Evolutionary conservation across 1,139 yeast species (phyloP).

Genomic region (Spathaspora jeffriesii): DNA sequence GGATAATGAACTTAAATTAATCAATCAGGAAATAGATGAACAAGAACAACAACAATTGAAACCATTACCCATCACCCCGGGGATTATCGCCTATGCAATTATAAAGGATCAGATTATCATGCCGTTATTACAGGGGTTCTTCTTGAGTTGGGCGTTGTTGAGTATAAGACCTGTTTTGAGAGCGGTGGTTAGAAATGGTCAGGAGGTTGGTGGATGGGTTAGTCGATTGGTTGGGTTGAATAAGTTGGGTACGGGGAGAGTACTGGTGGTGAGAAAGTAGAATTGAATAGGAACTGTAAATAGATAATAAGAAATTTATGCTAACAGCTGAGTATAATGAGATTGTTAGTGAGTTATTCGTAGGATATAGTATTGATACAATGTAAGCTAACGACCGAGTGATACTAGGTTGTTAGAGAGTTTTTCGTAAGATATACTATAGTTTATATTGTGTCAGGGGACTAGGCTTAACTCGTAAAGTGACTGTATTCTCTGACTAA

Average conservation of each 20-base stretch:
- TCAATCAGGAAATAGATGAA: constrained; percentile 23
- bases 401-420: no score
- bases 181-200: constrained; percentile 30
- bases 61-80: constrained; percentile 45
- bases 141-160: constrained; percentile 39
- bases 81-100: constrained; percentile 53
- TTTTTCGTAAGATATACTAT: no score
- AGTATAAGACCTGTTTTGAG: constrained; percentile 29
- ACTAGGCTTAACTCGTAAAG: no score
- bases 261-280: neutral
- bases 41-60: constrained; percentile 21
- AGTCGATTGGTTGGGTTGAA: constrained; percentile 24
- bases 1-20: constrained; percentile 23
- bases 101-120: constrained; percentile 65
- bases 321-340: no score
- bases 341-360: no score
- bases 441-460: no score
- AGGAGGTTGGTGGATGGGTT: constrained; percentile 29
- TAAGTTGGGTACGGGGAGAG: constrained; percentile 6
- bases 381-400: no score
- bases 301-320: no score
- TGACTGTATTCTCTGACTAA: no score
- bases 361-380: no score
- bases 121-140: constrained; percentile 57
- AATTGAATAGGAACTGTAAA: neutral